A percentile compares a stretch with the other conserved stretches of the same genome.
Evolutionary conservation across 345 rosid species (phyloP).

Genomic region (Noccaea caerulescens): DNA sequence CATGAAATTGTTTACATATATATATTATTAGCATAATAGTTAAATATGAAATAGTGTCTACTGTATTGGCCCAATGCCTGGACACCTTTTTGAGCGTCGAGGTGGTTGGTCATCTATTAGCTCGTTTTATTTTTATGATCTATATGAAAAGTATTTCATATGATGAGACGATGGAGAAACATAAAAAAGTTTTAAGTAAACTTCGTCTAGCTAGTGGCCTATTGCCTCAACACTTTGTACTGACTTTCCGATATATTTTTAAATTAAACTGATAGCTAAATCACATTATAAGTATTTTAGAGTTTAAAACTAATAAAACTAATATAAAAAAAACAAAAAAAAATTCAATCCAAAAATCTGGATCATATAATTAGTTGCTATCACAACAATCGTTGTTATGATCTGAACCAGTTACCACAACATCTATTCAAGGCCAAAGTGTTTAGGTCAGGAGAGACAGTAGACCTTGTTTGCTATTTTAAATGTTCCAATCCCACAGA

Average conservation of each 20-base stretch:
- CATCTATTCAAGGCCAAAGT: conserved; percentile 37
- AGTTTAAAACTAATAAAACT: neutral
- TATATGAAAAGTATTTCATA: too few species aligned
- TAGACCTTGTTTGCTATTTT: conserved; percentile 35
- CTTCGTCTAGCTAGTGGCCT: neutral
- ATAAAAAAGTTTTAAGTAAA: too few species aligned
- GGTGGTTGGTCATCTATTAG: too few species aligned
- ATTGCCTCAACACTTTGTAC: neutral
- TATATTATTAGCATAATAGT: neutral
- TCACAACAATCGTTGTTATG: conserved; percentile 29
- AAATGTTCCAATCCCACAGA: conserved; percentile 32
- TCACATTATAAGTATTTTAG: neutral
- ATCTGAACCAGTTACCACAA: conserved; percentile 31
- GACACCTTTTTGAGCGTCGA: too few species aligned
- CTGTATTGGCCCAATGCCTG: too few species aligned
- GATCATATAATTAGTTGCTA: conserved; percentile 23
- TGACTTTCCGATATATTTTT: neutral
- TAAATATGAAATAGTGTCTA: too few species aligned
- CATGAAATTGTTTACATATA: neutral
- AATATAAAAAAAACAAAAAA: too few species aligned
- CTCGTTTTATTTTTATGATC: too few species aligned
- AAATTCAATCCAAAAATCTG: conserved; percentile 1
- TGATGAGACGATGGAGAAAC: too few species aligned
- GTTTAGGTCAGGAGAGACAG: conserved; percentile 41
- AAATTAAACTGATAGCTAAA: too few species aligned